Evolutionary conservation across 345 rosid species (phyloP), one percentile per base, ranked within the genome.

Genomic region (Turritis glabra): DNA sequence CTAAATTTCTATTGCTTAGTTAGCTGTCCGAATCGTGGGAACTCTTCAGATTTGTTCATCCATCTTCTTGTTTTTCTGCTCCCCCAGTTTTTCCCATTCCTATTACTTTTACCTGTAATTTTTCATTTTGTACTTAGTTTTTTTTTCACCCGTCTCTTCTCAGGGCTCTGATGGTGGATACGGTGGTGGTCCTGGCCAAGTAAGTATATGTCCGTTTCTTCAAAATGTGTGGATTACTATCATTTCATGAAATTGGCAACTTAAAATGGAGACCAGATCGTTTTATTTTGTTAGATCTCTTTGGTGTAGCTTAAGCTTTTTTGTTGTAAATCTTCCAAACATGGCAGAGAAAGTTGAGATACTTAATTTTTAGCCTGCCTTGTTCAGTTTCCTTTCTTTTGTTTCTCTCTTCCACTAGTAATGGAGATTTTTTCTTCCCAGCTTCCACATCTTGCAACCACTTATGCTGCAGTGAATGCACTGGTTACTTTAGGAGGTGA

Each of bases 171-270:
- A 84, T 80, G 97, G 99, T 69, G 99, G 99, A 71, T 95, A 85
- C 69, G 91, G 90, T 75, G 99, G 99, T 23, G 99, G 99, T 73
- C 99, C 99, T 81, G 93, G 96, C 72, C 99, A 95, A 97, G 99
- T 86, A 84, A 82, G 95, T 85, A 50, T 22, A 60, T 43, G 37
- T 52, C 47, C 71, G 55, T 33, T 69, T 44, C 46, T 62, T 55
- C 1, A 55, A 69, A n/a, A 9, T 53, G 5, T 55, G 50, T 37
- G 27, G 32, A 60, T 62, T 43, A 43, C 21, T 62, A 26, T 48
- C 18, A n/a, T 9, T n/a, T 25, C 38, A 32, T 35, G 21, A 55
- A 44, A 13, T 5, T 65, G 2, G 12, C 5, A 25, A 15, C 37
- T 68, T 29, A 25, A 27, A 18, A 17, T 27, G 37, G 17, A 60